These are phyloP conservation scores for Candida yuanshanica DNA, from an alignment of 805 yeast genomes.

Conservation along the genomic window DNA sequence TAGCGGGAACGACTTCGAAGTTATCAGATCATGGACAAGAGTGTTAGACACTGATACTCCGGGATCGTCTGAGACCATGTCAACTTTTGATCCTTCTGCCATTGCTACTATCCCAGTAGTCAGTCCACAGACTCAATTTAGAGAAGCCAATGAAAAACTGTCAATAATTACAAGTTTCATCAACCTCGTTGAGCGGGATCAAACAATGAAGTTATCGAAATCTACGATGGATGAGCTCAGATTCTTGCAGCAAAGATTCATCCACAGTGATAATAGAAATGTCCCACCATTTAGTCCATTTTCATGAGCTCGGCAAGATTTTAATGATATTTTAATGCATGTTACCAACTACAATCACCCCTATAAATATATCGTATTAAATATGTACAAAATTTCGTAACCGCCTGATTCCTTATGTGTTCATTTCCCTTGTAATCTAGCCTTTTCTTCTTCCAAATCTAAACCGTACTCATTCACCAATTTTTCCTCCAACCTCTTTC, in stretches of 20 bases:
- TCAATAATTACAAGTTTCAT: slow-evolving; percentile 9
- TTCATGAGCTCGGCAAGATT: not conserved
- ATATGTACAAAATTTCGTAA: slow-evolving; percentile 1
- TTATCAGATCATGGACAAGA: not conserved
- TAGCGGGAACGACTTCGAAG: not conserved
- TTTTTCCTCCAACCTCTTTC: slow-evolving; percentile 65
- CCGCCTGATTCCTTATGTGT: not conserved
- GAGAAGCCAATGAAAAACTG: slow-evolving; percentile 2
- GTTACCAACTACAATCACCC: no score
- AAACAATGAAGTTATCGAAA: slow-evolving; percentile 2
- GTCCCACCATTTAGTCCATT: not conserved
- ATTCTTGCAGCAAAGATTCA: not conserved
- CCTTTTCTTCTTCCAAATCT: slow-evolving; percentile 41
- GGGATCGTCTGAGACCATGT: not conserved
- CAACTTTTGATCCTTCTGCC: not conserved
- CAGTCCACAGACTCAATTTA: not conserved
- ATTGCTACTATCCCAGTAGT: not conserved
- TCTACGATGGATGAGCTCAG: slow-evolving; percentile 6
- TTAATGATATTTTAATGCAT: no score
- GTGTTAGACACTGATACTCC: slow-evolving; percentile 1
- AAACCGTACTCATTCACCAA: slow-evolving; percentile 64
- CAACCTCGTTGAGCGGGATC: slow-evolving; percentile 7
- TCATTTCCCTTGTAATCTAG: slow-evolving; percentile 23
- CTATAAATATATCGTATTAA: slow-evolving; percentile 1
- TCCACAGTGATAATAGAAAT: not conserved